Evolutionary conservation across 495 filamentous ascomycete species (phyloP).

Genomic region (Penicillium malachiteum): DNA sequence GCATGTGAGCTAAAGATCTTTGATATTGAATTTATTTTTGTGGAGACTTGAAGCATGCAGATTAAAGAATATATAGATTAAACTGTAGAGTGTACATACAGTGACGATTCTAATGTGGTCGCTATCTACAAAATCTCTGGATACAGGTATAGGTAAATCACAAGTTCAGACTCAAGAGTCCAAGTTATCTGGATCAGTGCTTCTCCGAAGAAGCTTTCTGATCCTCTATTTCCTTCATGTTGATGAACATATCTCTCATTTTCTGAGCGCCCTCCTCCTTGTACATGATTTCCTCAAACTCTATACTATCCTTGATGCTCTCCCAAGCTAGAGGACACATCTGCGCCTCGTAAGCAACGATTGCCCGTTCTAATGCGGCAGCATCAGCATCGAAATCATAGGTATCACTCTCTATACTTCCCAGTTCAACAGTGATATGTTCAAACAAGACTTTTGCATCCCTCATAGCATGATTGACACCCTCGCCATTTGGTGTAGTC

Average conservation of each 20-base stretch:
- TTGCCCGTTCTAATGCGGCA: constrained; percentile 11
- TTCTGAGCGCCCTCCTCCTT: constrained; percentile 7
- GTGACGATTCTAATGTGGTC: too few species aligned
- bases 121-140: too few species aligned
- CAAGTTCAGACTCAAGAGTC: neutral
- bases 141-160: too few species aligned
- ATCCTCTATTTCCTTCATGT: too few species aligned
- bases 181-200: neutral
- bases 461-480: constrained; percentile 18
- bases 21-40: too few species aligned
- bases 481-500: constrained; percentile 13
- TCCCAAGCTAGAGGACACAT: constrained; percentile 17
- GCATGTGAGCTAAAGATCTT: too few species aligned
- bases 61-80: too few species aligned
- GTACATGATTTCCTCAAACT: constrained; percentile 12
- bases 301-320: constrained; percentile 9
- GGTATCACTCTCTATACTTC: neutral
- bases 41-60: too few species aligned
- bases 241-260: constrained; percentile 1
- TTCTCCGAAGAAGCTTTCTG: neutral
- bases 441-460: constrained; percentile 18
- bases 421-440: constrained; percentile 1
- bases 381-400: constrained; percentile 3
- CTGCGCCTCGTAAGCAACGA: constrained; percentile 16
- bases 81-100: too few species aligned